Base-by-base conservation (phyloP, 352 stramenopile species). In the Phytopythium mirpurense region DNA sequence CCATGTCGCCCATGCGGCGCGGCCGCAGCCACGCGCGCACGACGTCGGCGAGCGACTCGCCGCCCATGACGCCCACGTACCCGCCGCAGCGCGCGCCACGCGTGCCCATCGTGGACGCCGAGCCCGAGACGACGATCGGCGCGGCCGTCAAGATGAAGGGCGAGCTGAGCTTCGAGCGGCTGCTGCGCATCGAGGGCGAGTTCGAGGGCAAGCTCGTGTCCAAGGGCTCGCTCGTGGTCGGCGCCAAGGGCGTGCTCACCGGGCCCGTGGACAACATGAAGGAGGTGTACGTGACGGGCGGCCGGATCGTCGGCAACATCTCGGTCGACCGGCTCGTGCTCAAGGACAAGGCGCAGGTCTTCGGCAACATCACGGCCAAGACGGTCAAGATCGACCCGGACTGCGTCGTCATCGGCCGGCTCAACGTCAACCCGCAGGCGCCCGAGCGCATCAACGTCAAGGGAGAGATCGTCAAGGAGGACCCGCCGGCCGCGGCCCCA, bases 161-260 rank as follows among this genome's bases (percentile, higher is more conserved):
- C 37, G 86, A 96, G 57, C 67, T 97, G 46, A 91, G 78, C 42
- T 97, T 97, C 51, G 87, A 97, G 37, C 71, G 86, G 6, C 59
- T 97, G 42, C 67, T 97, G 34, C 72, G 88, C 41, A 91, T 97
- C 38, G 88, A 96, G 62, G 88, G 88, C 29, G 83, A 92, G 51
- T 97, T 97, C 55, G 83, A 95, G 52, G 88, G 88, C 54, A 83
- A 88, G 44, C 71, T 97, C 16, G 67, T 92, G 43, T 97, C 88
- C 10, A 92, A 93, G 49, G 88, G 88, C 26, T 93, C 88, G 27
- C 78, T 97, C 2, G 79, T 97, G 12, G 67, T 97, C 19, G 88
- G 88, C 0, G 74, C 83, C 24, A 90, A 84, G 14, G 88, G 87
- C 34, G 69, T 86, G 32, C 65, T 97, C 8, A 79, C 72, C 3